Evolutionary conservation across 257 asterid species (phyloP).

Genomic region (Hygrophila difformis): DNA sequence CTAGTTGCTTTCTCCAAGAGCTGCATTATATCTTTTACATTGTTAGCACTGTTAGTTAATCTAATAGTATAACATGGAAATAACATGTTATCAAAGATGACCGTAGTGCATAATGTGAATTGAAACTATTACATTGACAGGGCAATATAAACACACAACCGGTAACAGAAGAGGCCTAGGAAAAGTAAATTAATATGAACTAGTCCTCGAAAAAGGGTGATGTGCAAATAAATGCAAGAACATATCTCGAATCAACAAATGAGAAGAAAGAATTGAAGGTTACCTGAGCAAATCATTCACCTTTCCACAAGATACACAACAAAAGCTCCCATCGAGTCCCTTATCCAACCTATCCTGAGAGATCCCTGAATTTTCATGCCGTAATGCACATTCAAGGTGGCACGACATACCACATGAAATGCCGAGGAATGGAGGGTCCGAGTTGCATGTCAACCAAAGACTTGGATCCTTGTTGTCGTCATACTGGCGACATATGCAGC

Average conservation of each 20-base stretch:
- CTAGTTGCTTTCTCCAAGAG: conserved; percentile 73
- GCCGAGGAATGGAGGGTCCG: conserved; percentile 47
- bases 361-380: conserved; percentile 49
- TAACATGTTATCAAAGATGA: background rate
- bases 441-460: conserved; percentile 64
- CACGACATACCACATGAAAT: conserved; percentile 72
- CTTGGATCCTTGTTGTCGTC: conserved; percentile 91
- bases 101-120: background rate
- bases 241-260: background rate
- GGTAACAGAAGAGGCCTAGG: too few species aligned
- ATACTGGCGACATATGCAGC: conserved; percentile 62
- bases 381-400: conserved; percentile 74
- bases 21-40: conserved; percentile 27
- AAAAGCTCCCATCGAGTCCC: conserved; percentile 67
- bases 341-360: conserved; percentile 33
- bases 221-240: background rate
- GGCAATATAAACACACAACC: too few species aligned
- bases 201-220: too few species aligned
- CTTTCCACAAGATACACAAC: conserved; percentile 69
- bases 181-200: too few species aligned
- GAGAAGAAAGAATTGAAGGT: conserved; percentile 5
- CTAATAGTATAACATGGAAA: background rate
- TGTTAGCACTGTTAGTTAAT: conserved; percentile 1
- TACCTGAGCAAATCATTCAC: conserved; percentile 75
- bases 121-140: background rate